Percentiles rank a stretch among this genome's conserved stretches.
Evolutionary conservation across 2,329 filamentous ascomycete genomes (phyloP).

Genomic region (Chalaropsis thielavioides): DNA sequence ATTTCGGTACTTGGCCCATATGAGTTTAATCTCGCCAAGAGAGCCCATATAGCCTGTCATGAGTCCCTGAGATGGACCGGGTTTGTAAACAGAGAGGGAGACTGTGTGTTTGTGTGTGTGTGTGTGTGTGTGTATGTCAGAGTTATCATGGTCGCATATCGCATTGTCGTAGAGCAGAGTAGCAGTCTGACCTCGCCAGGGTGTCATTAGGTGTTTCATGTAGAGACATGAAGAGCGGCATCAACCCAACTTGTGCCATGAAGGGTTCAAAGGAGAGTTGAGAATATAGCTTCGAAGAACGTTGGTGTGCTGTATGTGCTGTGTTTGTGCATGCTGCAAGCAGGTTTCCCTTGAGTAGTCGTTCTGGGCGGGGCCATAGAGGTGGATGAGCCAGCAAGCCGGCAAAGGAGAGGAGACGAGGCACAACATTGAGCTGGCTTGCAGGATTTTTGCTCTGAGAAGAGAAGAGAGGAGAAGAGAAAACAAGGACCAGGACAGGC

Average conservation of each 20-base stretch:
- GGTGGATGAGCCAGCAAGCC: too few relatives aligned
- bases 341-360: too few relatives aligned
- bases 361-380: too few relatives aligned
- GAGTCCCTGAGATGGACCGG: neutral
- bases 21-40: conserved; percentile 4
- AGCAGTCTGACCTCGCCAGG: neutral
- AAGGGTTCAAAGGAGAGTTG: neutral
- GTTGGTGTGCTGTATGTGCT: neutral
- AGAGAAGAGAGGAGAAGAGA: too few relatives aligned
- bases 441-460: too few relatives aligned
- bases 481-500: neutral
- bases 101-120: neutral
- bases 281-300: neutral
- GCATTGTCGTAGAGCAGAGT: neutral
- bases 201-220: neutral
- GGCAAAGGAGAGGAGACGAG: too few relatives aligned
- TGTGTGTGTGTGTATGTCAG: neutral
- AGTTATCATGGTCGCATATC: neutral
- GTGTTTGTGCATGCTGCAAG: too few relatives aligned
- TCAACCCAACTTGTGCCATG: neutral
- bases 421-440: too few relatives aligned
- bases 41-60: neutral
- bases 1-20: neutral
- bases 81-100: neutral
- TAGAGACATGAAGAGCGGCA: neutral